phyloP scores from a whole-genome alignment of 441 rosid species.

The Arabidopsis hybrid region DNA sequence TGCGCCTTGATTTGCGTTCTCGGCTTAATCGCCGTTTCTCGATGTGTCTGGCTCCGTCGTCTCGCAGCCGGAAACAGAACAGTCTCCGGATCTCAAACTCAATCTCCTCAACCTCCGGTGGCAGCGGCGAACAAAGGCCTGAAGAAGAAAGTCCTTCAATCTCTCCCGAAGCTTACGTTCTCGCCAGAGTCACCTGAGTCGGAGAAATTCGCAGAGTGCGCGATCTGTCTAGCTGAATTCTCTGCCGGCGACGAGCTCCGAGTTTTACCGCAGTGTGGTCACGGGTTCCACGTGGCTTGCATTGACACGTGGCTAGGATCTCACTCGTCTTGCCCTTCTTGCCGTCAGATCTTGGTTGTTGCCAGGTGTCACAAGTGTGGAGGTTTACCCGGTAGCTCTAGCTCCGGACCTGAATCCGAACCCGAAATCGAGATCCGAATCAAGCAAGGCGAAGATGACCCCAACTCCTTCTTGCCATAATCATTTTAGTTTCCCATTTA shows the following conservation, averaged over 20 bases:
- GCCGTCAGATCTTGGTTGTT: constrained; percentile 83
- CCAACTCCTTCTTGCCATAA: constrained; percentile 63
- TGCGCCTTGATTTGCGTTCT: constrained; percentile 83
- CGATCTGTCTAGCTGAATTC: constrained; percentile 79
- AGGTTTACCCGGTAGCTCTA: constrained; percentile 57
- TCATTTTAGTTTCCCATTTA: neutral
- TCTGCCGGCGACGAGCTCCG: constrained; percentile 79
- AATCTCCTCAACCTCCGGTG: constrained; percentile 32
- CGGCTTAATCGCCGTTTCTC: constrained; percentile 73
- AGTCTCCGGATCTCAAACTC: constrained; percentile 17
- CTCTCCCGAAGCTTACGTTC: constrained; percentile 69
- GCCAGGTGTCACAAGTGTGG: constrained; percentile 80
- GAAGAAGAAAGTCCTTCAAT: constrained; percentile 80
- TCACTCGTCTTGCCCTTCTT: constrained; percentile 95
- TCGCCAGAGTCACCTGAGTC: constrained; percentile 51
- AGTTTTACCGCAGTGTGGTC: constrained; percentile 88
- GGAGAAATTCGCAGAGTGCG: constrained; percentile 68
- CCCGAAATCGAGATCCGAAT: constrained; percentile 45
- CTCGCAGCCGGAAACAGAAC: constrained; percentile 45
- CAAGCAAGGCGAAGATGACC: constrained; percentile 68
- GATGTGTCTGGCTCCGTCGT: constrained; percentile 87
- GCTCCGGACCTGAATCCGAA: constrained; percentile 44
- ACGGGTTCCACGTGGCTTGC: constrained; percentile 88
- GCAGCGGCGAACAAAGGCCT: constrained; percentile 77
- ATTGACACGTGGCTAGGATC: constrained; percentile 95